A percentile compares a stretch with the other conserved stretches of the same genome.
Conservation (phyloP, 2,329 filamentous ascomycete genomes). For the Gaeumannomyces sp. region DNA sequence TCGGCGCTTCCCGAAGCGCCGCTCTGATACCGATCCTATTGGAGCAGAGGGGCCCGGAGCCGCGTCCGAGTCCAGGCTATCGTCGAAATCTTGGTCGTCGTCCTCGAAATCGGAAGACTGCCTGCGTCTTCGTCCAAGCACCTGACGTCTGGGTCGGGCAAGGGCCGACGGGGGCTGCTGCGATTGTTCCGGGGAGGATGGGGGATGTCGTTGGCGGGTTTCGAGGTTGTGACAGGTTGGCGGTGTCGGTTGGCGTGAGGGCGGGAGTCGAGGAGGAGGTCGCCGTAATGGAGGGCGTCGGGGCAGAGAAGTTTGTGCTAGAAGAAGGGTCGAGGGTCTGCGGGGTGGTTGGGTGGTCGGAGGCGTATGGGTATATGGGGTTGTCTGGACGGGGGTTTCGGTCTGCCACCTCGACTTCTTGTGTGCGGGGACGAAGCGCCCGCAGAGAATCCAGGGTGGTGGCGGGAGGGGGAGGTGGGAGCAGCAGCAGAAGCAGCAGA, state of each 20-base stretch:
- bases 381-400: conserved; percentile 4
- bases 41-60: conserved; percentile 6
- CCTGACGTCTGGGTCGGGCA: neutral
- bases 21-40: conserved; percentile 5
- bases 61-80: neutral
- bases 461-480: neutral
- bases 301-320: neutral
- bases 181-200: neutral
- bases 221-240: neutral
- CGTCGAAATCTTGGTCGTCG: conserved; percentile 6
- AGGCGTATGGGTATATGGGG: conserved; percentile 2
- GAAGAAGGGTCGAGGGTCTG: neutral
- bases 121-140: conserved; percentile 8
- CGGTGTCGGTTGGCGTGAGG: conserved; percentile 3
- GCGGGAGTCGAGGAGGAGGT: neutral
- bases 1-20: conserved; percentile 8
- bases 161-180: neutral
- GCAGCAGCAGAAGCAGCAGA: neutral
- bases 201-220: neutral
- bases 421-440: conserved; percentile 7
- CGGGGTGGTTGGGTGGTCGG: conserved; percentile 1
- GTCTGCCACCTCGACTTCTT: conserved; percentile 8
- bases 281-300: neutral
- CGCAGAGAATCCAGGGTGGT: conserved; percentile 3
- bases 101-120: conserved; percentile 3